phyloP scores from a whole-genome alignment of 2,329 filamentous ascomycete genomes.

The Diplodia seriata region DNA sequence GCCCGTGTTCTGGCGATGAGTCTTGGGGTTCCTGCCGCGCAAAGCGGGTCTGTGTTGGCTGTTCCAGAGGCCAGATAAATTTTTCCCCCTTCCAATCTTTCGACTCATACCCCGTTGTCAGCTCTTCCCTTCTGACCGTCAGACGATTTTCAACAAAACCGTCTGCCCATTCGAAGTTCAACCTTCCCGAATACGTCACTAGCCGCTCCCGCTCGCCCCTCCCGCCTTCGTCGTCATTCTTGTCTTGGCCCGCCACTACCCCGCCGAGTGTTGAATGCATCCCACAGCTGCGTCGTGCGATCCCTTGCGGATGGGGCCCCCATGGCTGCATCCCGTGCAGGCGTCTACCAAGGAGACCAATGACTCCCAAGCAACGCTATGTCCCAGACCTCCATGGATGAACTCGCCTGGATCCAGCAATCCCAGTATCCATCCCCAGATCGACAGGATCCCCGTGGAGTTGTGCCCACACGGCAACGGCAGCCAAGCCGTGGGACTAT shows the following conservation, averaged over 20 bases:
- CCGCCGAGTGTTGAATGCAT: conserved; percentile 19
- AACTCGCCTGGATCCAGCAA: conserved; percentile 11
- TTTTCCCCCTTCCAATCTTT: conserved; percentile 11
- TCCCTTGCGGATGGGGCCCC: conserved; percentile 26
- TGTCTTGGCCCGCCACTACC: neutral
- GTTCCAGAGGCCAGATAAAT: conserved; percentile 23
- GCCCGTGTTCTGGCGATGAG: conserved; percentile 9
- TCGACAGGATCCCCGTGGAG: conserved; percentile 4
- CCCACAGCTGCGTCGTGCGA: conserved; percentile 23
- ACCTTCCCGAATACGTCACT: conserved; percentile 30
- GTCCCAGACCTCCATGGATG: conserved; percentile 24
- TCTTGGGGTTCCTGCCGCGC: neutral
- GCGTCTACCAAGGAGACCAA: conserved; percentile 1
- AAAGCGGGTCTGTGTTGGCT: conserved; percentile 22
- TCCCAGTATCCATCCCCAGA: conserved; percentile 20
- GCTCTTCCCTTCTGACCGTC: neutral
- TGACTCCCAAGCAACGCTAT: conserved; percentile 12
- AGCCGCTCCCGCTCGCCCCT: neutral
- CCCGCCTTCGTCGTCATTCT: neutral
- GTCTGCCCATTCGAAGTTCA: conserved; percentile 22
- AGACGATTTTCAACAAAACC: conserved; percentile 31
- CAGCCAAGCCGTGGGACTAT: conserved; percentile 19
- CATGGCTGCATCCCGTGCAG: conserved; percentile 31
- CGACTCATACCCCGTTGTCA: conserved; percentile 18
- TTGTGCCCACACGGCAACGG: conserved; percentile 29